Evolutionary conservation across 768 basidiomycete species (phyloP).

Genomic region (Mycena maculata): DNA sequence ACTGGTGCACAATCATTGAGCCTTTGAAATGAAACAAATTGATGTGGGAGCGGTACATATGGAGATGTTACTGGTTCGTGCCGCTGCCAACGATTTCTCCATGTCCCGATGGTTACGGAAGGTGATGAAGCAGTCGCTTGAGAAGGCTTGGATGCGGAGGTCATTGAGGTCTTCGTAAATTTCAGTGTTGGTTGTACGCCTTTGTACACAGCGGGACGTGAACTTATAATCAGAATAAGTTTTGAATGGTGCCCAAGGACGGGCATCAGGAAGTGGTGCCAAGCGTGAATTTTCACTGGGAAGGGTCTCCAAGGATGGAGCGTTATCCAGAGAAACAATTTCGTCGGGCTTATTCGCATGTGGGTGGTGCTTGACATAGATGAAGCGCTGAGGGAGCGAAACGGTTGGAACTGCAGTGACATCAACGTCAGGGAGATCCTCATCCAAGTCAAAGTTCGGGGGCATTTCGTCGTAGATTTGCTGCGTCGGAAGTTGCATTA

Average conservation of each 20-base stretch:
- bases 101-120: conserved; percentile 24
- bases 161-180: conserved; percentile 23
- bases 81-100: conserved; percentile 19
- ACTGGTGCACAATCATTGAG: conserved; percentile 21
- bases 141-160: background rate
- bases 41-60: background rate
- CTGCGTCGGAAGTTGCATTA: conserved; percentile 12
- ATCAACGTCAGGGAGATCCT: background rate
- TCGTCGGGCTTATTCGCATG: conserved; percentile 11
- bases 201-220: conserved; percentile 6
- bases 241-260: conserved; percentile 24
- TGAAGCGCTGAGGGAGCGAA: conserved; percentile 18
- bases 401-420: background rate
- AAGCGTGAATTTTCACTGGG: background rate
- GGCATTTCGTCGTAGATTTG: conserved; percentile 6
- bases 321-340: conserved; percentile 15
- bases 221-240: conserved; percentile 14
- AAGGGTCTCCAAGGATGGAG: no score
- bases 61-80: conserved; percentile 17
- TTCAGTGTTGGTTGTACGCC: conserved; percentile 12
- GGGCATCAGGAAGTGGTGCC: background rate
- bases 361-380: conserved; percentile 24
- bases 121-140: background rate
- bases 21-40: background rate
- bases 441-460: background rate